A percentile compares a stretch with the other conserved stretches of the same genome.
phyloP scores from a whole-genome alignment of 78 protist species.

The Guillardia theta region DNA sequence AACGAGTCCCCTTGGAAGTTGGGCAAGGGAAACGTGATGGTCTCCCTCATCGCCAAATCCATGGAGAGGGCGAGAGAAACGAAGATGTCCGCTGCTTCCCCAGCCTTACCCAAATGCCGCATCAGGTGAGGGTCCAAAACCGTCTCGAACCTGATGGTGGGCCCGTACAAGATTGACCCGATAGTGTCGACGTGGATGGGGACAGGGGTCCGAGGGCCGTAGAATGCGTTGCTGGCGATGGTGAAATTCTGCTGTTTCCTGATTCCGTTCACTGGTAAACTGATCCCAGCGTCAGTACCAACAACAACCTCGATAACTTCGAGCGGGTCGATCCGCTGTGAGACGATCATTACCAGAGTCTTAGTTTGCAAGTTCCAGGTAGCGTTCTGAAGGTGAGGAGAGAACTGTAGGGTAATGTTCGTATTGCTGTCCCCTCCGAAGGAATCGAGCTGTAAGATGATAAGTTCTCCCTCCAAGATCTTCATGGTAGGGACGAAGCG shows the following conservation, averaged over 20 bases:
- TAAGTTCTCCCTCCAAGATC: neutral
- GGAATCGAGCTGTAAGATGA: too few species aligned
- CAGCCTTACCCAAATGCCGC: neutral
- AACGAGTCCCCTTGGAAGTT: too few species aligned
- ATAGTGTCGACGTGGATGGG: neutral
- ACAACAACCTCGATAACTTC: too few species aligned
- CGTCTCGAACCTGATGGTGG: neutral
- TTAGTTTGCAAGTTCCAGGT: neutral
- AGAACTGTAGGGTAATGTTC: too few species aligned
- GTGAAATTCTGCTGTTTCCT: neutral
- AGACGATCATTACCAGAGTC: neutral
- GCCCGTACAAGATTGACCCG: neutral
- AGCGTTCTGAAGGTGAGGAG: neutral
- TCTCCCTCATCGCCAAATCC: neutral
- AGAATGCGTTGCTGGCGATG: neutral
- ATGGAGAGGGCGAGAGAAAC: neutral
- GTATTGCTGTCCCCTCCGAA: neutral
- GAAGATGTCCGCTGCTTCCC: neutral
- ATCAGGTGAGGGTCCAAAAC: neutral
- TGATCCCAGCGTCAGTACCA: too few species aligned
- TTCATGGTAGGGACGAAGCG: neutral
- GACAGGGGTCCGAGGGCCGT: neutral
- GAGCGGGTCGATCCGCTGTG: too few species aligned
- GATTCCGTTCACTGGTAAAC: neutral
- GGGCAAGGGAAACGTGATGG: neutral